Percentiles rank a stretch among this genome's conserved stretches.
phyloP scores from a whole-genome alignment of 1,284 basidiomycete species.

The Leccinum subrobustum region DNA sequence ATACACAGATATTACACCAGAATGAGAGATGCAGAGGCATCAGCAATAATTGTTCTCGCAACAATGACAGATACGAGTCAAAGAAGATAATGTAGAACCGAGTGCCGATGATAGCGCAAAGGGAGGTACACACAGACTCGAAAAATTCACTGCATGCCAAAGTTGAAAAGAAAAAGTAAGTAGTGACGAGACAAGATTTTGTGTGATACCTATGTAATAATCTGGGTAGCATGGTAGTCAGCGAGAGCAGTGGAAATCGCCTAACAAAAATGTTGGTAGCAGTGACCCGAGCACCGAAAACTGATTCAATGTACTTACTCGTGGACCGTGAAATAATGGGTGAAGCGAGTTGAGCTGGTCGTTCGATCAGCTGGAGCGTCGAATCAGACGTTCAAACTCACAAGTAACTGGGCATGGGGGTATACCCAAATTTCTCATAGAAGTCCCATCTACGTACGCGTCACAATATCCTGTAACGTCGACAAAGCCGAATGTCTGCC shows the following conservation, averaged over 20 bases:
- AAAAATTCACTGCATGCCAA: too few species aligned
- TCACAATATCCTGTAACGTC: conserved; percentile 59
- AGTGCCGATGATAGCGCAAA: too few species aligned
- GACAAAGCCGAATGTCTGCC: conserved; percentile 51
- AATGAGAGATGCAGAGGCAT: too few species aligned
- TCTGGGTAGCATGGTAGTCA: conserved; percentile 16
- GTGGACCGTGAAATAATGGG: conserved; percentile 53
- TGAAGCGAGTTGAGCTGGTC: conserved; percentile 54
- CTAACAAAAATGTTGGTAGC: conserved; percentile 43
- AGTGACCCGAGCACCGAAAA: background rate
- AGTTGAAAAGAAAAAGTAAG: too few species aligned
- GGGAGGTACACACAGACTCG: too few species aligned
- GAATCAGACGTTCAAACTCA: conserved; percentile 34
- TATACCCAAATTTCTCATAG: conserved; percentile 41
- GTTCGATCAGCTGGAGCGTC: background rate
- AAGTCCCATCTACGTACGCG: conserved; percentile 58
- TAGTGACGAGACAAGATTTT: conserved; percentile 41
- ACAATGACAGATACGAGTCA: too few species aligned
- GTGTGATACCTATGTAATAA: conserved; percentile 3
- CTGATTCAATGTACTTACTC: conserved; percentile 36
- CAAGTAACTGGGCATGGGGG: conserved; percentile 65
- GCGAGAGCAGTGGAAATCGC: conserved; percentile 44
- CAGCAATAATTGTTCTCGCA: too few species aligned
- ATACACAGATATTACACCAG: too few species aligned
- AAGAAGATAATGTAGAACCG: too few species aligned